Conservation (phyloP, 1,284 basidiomycete species). For the Apiotrichum gracile region DNA sequence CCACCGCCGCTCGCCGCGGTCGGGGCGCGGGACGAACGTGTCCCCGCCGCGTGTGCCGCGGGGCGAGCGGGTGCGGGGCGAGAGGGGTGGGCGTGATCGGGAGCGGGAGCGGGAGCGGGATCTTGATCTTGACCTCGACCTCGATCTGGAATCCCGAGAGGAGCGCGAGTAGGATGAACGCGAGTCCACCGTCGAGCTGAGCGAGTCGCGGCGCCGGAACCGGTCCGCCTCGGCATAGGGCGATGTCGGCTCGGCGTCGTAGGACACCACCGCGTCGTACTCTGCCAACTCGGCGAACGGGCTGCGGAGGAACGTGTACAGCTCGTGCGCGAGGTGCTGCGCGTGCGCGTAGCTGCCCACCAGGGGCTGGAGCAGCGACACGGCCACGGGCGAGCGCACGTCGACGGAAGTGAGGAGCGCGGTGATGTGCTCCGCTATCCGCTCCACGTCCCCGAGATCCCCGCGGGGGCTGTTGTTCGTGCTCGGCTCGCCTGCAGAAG, state of each 20-base stretch:
- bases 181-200: neutral
- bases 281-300: conserved; percentile 71
- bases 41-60: conserved; percentile 16
- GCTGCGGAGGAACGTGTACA: conserved; percentile 76
- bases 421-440: conserved; percentile 61
- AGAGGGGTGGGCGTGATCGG: neutral
- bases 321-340: conserved; percentile 85
- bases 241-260: neutral
- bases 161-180: neutral
- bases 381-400: conserved; percentile 75
- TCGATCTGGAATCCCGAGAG: neutral
- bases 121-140: neutral
- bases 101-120: conserved; percentile 10
- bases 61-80: conserved; percentile 12
- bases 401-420: conserved; percentile 81
- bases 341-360: conserved; percentile 59
- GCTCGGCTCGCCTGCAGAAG: neutral
- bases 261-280: conserved; percentile 73
- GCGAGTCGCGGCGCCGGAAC: neutral
- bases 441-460: conserved; percentile 62
- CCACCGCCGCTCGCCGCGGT: conserved; percentile 28
- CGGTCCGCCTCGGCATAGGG: neutral
- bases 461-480: neutral
- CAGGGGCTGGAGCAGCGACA: conserved; percentile 74
- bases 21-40: conserved; percentile 23